Evolutionary conservation across 2,329 filamentous ascomycete species (phyloP).

Genomic region (Fusarium siculi): DNA sequence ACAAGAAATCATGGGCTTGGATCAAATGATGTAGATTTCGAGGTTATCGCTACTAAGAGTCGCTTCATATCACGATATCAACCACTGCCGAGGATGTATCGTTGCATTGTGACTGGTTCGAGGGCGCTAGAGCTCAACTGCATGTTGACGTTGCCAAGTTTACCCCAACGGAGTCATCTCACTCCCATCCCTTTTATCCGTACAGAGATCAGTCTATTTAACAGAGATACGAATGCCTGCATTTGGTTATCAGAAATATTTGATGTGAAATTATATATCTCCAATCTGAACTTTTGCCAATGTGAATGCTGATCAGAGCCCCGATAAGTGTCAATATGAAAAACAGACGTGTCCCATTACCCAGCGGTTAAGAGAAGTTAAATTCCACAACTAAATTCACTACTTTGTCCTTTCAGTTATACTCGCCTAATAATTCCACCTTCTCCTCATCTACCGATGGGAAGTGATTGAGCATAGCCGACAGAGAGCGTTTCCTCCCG

Average conservation of each 20-base stretch:
- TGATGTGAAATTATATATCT: neutral
- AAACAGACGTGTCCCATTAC: neutral
- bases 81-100: constrained; percentile 24
- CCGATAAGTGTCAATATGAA: neutral
- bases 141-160: constrained; percentile 15
- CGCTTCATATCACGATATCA: constrained; percentile 5
- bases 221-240: neutral
- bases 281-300: neutral
- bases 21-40: neutral
- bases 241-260: neutral
- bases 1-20: neutral
- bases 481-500: constrained; percentile 13
- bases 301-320: neutral
- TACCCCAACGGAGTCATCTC: constrained; percentile 38
- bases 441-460: constrained; percentile 42
- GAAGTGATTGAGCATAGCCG: constrained; percentile 6
- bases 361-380: neutral
- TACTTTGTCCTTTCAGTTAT: neutral
- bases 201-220: neutral
- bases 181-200: constrained; percentile 23
- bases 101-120: constrained; percentile 7
- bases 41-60: neutral
- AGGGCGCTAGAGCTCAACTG: constrained; percentile 41
- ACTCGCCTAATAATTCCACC: constrained; percentile 23
- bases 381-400: neutral